Percentiles rank a stretch among this genome's conserved stretches.
Evolutionary conservation across 176 grass and related monocot species (phyloP).

Genomic region (Tuctoria greenei): DNA sequence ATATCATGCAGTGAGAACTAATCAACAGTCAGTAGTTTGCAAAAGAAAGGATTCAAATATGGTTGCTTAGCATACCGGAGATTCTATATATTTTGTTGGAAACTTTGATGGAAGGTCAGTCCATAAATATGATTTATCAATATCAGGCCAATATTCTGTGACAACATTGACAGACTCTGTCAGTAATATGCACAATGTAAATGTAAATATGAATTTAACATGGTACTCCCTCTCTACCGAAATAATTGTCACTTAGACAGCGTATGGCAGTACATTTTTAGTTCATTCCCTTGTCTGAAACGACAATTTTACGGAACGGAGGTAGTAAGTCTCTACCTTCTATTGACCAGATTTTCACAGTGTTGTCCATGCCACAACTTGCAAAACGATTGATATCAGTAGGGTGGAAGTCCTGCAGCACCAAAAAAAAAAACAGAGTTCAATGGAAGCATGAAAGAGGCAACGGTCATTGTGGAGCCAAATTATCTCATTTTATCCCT

Average conservation of each 20-base stretch:
- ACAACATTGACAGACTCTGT: constrained; percentile 22
- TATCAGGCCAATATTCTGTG: constrained; percentile 85
- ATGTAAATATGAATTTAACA: constrained; percentile 10
- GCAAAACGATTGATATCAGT: constrained; percentile 82
- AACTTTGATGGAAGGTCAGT: constrained; percentile 90
- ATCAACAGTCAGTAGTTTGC: background rate
- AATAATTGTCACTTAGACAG: too few species aligned
- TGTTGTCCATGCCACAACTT: constrained; percentile 97
- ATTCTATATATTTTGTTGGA: constrained; percentile 96
- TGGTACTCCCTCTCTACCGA: too few species aligned
- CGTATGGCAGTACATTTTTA: too few species aligned
- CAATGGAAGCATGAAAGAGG: background rate
- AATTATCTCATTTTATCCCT: background rate
- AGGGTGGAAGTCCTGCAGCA: constrained; percentile 83
- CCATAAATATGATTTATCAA: constrained; percentile 97
- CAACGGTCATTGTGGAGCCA: background rate
- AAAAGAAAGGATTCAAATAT: constrained; percentile 16
- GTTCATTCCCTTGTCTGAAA: too few species aligned
- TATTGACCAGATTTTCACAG: constrained; percentile 98
- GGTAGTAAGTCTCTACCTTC: constrained; percentile 56
- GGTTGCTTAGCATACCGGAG: constrained; percentile 52
- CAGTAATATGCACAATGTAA: constrained; percentile 16
- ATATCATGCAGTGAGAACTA: constrained; percentile 5
- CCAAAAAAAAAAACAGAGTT: constrained; percentile 6
- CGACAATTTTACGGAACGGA: too few species aligned